Conservation (phyloP, 352 stramenopile species). For the Globisporangium barbulae region DNA sequence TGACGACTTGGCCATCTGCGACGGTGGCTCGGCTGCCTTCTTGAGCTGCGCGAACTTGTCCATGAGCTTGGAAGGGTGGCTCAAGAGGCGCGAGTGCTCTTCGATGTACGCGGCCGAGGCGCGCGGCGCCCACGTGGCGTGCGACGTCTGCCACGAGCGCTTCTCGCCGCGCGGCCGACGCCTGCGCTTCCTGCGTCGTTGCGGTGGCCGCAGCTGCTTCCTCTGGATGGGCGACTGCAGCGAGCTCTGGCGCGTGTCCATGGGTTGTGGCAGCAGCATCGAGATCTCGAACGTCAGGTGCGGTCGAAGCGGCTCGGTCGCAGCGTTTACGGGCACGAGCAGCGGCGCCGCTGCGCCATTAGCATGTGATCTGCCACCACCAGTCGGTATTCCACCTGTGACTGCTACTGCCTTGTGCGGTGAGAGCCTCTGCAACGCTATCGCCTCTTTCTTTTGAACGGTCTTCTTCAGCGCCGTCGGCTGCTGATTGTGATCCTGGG, state of each 20-base stretch:
- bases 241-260: constrained; percentile 46
- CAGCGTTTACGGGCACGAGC: constrained; percentile 23
- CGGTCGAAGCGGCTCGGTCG: constrained; percentile 32
- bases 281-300: constrained; percentile 66
- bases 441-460: constrained; percentile 1
- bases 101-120: constrained; percentile 46
- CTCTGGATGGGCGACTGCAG: constrained; percentile 50
- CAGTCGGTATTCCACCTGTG: neutral
- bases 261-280: constrained; percentile 47
- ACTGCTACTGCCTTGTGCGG: constrained; percentile 2
- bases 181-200: constrained; percentile 22
- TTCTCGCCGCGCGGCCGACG: constrained; percentile 15
- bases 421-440: neutral
- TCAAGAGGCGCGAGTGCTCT: constrained; percentile 22
- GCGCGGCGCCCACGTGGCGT: constrained; percentile 35
- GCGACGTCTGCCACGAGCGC: constrained; percentile 35
- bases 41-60: constrained; percentile 36
- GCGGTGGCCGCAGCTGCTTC: constrained; percentile 28
- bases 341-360: constrained; percentile 5
- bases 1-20: constrained; percentile 1
- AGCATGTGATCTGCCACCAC: neutral
- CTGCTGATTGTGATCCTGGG: neutral
- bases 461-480: constrained; percentile 9
- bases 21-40: neutral
- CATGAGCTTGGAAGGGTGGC: constrained; percentile 27